Conservation (phyloP, 768 basidiomycete species). For the Mycena galericulata region DNA sequence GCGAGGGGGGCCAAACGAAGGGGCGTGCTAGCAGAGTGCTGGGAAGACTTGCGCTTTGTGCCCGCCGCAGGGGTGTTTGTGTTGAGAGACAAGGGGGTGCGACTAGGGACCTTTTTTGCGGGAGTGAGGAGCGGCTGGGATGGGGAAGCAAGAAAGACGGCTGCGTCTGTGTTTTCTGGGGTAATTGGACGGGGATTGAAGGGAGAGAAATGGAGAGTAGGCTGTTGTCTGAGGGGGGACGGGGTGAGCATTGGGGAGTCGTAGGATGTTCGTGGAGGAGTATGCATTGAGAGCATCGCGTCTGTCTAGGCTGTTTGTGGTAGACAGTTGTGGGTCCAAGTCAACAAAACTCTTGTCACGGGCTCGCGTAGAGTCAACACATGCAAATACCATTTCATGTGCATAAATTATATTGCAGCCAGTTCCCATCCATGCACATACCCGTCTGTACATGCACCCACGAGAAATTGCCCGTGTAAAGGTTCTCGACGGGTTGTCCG, state of each 20-base stretch:
- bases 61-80: conserved; percentile 51
- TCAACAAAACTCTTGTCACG: background rate
- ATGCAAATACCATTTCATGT: no score
- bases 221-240: conserved; percentile 63
- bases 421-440: no score
- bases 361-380: background rate
- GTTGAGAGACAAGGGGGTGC: conserved; percentile 56
- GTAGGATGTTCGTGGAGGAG: conserved; percentile 45
- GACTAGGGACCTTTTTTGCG: conserved; percentile 60
- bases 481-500: background rate
- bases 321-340: conserved; percentile 11
- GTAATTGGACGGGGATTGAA: conserved; percentile 57
- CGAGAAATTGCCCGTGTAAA: no score
- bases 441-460: no score
- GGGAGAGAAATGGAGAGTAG: conserved; percentile 42
- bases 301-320: background rate
- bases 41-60: conserved; percentile 75
- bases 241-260: conserved; percentile 74
- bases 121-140: conserved; percentile 71
- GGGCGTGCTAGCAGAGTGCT: conserved; percentile 60
- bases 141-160: conserved; percentile 66
- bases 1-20: conserved; percentile 61
- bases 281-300: conserved; percentile 47
- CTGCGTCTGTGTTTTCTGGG: conserved; percentile 68
- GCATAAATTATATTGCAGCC: no score